Evolutionary conservation across 768 basidiomycete genomes (phyloP).

Genomic region (Boletus huronensis): DNA sequence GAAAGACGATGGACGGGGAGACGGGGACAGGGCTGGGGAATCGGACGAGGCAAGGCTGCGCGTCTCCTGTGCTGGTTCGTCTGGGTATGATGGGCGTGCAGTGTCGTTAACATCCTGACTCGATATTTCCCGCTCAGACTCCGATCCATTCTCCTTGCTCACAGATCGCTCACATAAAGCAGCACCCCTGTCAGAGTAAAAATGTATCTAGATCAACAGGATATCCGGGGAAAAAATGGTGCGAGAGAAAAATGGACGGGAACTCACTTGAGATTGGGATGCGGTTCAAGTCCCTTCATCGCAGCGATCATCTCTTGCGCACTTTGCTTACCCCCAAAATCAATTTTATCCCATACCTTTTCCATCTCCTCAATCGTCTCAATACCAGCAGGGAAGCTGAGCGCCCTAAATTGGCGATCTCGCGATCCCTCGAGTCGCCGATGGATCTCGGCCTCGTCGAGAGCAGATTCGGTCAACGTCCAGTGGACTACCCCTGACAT

Average conservation of each 20-base stretch:
- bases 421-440: slow-evolving; percentile 31
- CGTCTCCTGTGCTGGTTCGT: background rate
- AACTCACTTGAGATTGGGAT: slow-evolving; percentile 6
- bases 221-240: background rate
- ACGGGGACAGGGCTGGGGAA: background rate
- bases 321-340: slow-evolving; percentile 24
- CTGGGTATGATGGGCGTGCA: background rate
- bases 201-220: background rate
- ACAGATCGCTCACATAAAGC: background rate
- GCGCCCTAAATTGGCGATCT: slow-evolving; percentile 45
- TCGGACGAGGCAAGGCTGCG: background rate
- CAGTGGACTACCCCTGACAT: slow-evolving; percentile 61
- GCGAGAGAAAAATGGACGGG: no score
- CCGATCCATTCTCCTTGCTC: background rate
- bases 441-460: slow-evolving; percentile 35
- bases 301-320: slow-evolving; percentile 1
- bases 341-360: slow-evolving; percentile 29
- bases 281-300: background rate
- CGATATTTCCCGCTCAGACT: background rate
- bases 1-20: slow-evolving; percentile 7
- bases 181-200: background rate
- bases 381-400: slow-evolving; percentile 50
- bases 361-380: slow-evolving; percentile 26
- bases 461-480: slow-evolving; percentile 42
- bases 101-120: background rate